Base-by-base conservation (phyloP, 164 flowering plant genomes). In the Stephania cephalantha region DNA sequence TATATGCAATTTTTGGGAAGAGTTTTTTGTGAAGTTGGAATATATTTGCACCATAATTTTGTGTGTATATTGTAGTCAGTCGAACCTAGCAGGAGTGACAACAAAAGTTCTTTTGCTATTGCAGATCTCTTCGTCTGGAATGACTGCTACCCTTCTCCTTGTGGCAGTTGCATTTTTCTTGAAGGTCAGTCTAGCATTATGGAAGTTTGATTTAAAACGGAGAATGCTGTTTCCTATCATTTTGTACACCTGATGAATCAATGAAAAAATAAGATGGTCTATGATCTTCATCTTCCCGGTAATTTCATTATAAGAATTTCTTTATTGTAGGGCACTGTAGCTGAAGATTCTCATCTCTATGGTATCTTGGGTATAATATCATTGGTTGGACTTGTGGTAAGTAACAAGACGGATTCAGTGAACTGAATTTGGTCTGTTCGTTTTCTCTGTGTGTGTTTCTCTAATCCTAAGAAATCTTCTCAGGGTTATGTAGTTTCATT, bases 321-420 rank as follows among this genome's bases (percentile, higher is more conserved):
- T 31, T 71, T 52, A 48, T 73, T 22, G 30, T 85, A 95, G 99
- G 90, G 66, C 66, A 10, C 46, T 31, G 75, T 86, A 44, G 44
- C 86, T 0, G 79, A 73, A 18, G 90, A 83, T 75, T 90, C 98
- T 55, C 81, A 72, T 45, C 31, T 85, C 22, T 86, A 90, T 72
- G 78, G 83, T 70, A 53, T 84, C 46, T 65, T 90, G 85, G 82
- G 87, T 70, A 84, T 89, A 71, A 8, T 90, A 12, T 83, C 98
- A 31, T 85, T 93, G 6, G 89, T 88, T 83, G 99, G 99, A 69
- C 90, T 95, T 71, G 92, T 95, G 96, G 99, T 95, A 91, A 73
- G 91, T 72, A 29, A 63, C 48, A 76, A 5, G 45, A 69, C 46
- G 45, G 18, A 17, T 45, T 15, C 71, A 42, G 1, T 8, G 17